Percentiles rank a stretch among this genome's conserved stretches.
These are phyloP conservation scores for Macrophomina tecta DNA, from an alignment of 2,329 filamentous ascomycete species.

Conservation along the genomic window DNA sequence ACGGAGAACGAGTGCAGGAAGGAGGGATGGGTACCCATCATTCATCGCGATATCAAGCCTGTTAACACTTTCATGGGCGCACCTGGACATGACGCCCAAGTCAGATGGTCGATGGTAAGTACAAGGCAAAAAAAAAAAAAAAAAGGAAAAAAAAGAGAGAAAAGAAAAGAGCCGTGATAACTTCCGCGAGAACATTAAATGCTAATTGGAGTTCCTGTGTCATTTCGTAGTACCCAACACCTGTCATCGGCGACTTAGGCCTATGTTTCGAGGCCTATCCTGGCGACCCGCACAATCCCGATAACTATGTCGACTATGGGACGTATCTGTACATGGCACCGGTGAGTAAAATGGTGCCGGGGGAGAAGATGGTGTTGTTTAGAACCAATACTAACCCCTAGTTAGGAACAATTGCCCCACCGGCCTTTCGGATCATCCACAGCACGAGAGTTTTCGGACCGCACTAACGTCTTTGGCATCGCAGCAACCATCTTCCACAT, in stretches of 20 bases:
- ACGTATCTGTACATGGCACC: background rate
- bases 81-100: background rate
- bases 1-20: background rate
- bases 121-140: too few species aligned
- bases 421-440: background rate
- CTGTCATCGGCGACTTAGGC: background rate
- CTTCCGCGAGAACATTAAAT: too few species aligned
- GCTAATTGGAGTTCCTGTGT: background rate
- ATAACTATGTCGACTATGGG: background rate
- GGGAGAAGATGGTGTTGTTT: too few species aligned
- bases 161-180: background rate
- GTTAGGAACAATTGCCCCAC: background rate
- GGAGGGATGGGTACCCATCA: constrained; percentile 9
- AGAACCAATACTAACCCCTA: too few species aligned
- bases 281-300: constrained; percentile 8
- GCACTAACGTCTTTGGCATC: constrained; percentile 10
- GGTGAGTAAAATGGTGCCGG: too few species aligned
- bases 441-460: constrained; percentile 2
- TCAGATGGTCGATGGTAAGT: background rate
- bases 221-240: background rate
- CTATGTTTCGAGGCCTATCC: constrained; percentile 5
- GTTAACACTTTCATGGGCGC: background rate
- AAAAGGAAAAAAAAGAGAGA: too few species aligned
- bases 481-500: background rate
- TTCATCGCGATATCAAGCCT: constrained; percentile 8